phyloP scores from a whole-genome alignment of 202 grass and related monocot genomes.

The Elaeis oleifera region DNA sequence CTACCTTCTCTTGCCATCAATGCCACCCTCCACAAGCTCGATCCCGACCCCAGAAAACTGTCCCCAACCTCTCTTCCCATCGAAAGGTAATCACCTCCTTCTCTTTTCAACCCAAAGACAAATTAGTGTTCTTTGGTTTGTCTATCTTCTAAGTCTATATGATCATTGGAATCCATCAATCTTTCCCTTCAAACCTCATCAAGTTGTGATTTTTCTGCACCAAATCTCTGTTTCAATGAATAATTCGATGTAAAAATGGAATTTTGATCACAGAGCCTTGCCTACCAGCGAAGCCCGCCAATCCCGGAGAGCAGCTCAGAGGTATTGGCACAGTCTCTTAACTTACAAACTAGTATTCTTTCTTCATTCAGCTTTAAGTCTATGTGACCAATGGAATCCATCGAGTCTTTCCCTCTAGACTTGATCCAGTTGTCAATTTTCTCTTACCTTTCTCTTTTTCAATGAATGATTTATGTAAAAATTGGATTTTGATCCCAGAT shows the following conservation, averaged over 20 bases:
- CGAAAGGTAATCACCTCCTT: conserved; percentile 22
- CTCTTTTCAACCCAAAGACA: neutral
- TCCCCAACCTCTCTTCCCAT: conserved; percentile 1
- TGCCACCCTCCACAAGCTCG: conserved; percentile 23
- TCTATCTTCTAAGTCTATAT: neutral
- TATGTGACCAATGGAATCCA: no score
- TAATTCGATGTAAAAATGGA: neutral
- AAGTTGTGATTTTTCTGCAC: neutral
- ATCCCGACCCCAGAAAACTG: conserved; percentile 14
- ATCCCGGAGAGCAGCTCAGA: conserved; percentile 9
- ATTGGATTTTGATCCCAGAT: conserved; percentile 21
- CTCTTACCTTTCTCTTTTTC: no score
- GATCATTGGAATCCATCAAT: neutral
- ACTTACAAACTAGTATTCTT: neutral
- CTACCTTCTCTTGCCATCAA: conserved; percentile 24
- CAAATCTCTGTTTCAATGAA: no score
- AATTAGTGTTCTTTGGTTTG: neutral
- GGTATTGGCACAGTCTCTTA: conserved; percentile 19
- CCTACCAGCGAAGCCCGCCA: conserved; percentile 11
- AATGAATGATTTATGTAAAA: neutral
- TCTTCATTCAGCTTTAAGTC: no score
- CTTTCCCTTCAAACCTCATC: no score
- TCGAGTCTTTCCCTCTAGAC: no score
- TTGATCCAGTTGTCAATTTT: no score
- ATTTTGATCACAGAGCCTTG: conserved; percentile 21